These are phyloP conservation scores for Ogataea populi-albae DNA, from an alignment of 805 yeast genomes.

Conservation along the genomic window DNA sequence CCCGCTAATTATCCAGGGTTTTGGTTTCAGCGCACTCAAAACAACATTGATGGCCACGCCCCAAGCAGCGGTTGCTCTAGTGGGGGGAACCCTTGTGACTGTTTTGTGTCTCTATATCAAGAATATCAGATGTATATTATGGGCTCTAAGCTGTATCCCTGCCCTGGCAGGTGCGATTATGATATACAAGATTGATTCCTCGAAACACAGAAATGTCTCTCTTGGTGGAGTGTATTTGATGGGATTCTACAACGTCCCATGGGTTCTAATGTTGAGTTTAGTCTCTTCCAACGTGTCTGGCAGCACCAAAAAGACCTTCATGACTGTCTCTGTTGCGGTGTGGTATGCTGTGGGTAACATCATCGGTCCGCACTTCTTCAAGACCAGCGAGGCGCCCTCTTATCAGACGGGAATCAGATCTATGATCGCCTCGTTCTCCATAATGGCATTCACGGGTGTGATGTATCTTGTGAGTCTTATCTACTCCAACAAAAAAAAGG, in stretches of 20 bases:
- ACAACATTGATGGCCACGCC: slow-evolving; percentile 27
- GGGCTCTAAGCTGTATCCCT: slow-evolving; percentile 9
- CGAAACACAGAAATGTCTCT: slow-evolving; percentile 5
- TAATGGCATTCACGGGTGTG: slow-evolving; percentile 6
- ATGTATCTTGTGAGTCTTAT: slow-evolving; percentile 3
- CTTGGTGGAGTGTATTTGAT: slow-evolving; percentile 15
- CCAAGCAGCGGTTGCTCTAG: slow-evolving; percentile 32
- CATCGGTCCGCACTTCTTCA: slow-evolving; percentile 53
- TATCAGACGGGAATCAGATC: slow-evolving; percentile 22
- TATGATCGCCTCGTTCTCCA: slow-evolving; percentile 5
- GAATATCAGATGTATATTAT: slow-evolving; percentile 19
- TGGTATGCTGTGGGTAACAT: slow-evolving; percentile 46
- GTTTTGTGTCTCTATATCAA: slow-evolving; percentile 15
- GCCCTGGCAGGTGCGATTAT: slow-evolving; percentile 5
- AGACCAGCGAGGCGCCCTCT: slow-evolving; percentile 41
- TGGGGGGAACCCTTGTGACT: slow-evolving; percentile 25
- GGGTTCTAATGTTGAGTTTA: slow-evolving; percentile 26
- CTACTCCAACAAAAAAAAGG: slow-evolving; percentile 4
- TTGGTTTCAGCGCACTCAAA: slow-evolving; percentile 25
- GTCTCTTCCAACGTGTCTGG: slow-evolving; percentile 40
- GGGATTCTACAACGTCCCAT: slow-evolving; percentile 18
- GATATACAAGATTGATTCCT: slow-evolving; percentile 7
- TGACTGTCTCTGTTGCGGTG: slow-evolving; percentile 31
- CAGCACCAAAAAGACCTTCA: slow-evolving; percentile 47
- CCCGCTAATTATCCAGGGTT: slow-evolving; percentile 29